These are phyloP conservation scores for Cladosporium sp. DNA, from an alignment of 2,329 filamentous ascomycete genomes.

Conservation along the genomic window DNA sequence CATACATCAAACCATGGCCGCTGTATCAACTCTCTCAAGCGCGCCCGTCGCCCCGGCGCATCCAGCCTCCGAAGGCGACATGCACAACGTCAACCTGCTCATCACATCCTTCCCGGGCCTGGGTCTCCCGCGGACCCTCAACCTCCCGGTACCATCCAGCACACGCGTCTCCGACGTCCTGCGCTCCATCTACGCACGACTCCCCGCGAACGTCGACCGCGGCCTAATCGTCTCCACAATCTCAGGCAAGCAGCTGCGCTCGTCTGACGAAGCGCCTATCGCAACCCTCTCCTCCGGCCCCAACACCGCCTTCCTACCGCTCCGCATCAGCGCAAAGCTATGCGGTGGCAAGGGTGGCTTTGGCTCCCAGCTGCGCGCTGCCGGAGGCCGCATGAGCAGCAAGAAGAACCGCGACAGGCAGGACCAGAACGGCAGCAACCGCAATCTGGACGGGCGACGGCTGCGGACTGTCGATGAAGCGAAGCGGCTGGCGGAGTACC, in stretches of 20 bases:
- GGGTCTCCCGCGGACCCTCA: conserved; percentile 73
- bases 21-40: neutral
- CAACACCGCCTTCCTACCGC: conserved; percentile 62
- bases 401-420: conserved; percentile 77
- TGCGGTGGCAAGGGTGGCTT: conserved; percentile 97
- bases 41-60: neutral
- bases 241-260: conserved; percentile 63
- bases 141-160: conserved; percentile 62
- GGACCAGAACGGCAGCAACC: conserved; percentile 73
- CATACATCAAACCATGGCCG: conserved; percentile 1
- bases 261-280: conserved; percentile 50
- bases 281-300: conserved; percentile 52
- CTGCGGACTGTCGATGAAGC: conserved; percentile 90
- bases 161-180: conserved; percentile 61
- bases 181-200: conserved; percentile 54
- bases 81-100: conserved; percentile 64
- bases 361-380: conserved; percentile 91
- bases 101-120: conserved; percentile 79
- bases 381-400: conserved; percentile 97
- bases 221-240: conserved; percentile 75
- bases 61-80: neutral
- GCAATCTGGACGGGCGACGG: conserved; percentile 86
- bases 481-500: conserved; percentile 88
- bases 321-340: conserved; percentile 72
- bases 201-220: conserved; percentile 47